Evolutionary conservation across 2,329 filamentous ascomycete genomes (phyloP).

Genomic region (Pezicula radicicola): DNA sequence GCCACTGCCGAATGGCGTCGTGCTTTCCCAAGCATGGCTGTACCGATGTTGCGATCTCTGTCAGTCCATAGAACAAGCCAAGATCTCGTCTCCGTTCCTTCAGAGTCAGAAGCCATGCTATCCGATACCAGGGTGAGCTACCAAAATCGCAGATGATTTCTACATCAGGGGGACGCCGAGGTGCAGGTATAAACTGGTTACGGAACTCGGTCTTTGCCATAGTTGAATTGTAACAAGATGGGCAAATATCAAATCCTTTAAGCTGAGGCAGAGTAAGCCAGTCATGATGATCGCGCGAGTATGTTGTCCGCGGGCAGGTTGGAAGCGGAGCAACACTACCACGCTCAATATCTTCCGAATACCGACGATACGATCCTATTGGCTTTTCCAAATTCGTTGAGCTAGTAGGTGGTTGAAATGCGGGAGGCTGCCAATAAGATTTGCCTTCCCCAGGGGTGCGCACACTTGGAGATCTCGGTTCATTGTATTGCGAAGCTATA

Average conservation of each 20-base stretch:
- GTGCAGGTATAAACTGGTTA: conserved; percentile 60
- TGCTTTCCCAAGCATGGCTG: conserved; percentile 56
- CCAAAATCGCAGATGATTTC: conserved; percentile 76
- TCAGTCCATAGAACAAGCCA: conserved; percentile 66
- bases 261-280: conserved; percentile 77
- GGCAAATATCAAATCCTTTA: conserved; percentile 76
- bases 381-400: conserved; percentile 32
- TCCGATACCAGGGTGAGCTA: conserved; percentile 72
- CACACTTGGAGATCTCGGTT: conserved; percentile 5
- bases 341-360: conserved; percentile 48
- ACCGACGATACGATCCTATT: conserved; percentile 47
- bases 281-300: conserved; percentile 63
- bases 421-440: conserved; percentile 41
- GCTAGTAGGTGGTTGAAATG: conserved; percentile 38
- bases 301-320: conserved; percentile 65
- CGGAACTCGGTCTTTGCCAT: conserved; percentile 68
- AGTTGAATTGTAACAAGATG: conserved; percentile 70
- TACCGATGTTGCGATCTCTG: conserved; percentile 55
- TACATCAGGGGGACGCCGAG: conserved; percentile 52
- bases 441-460: conserved; percentile 7
- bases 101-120: conserved; percentile 78
- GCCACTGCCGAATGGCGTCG: conserved; percentile 64
- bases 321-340: conserved; percentile 50
- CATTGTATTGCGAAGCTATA: conserved; percentile 16
- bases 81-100: conserved; percentile 67